phyloP scores from a whole-genome alignment of 768 basidiomycete genomes.

The Amanita rubescens region DNA sequence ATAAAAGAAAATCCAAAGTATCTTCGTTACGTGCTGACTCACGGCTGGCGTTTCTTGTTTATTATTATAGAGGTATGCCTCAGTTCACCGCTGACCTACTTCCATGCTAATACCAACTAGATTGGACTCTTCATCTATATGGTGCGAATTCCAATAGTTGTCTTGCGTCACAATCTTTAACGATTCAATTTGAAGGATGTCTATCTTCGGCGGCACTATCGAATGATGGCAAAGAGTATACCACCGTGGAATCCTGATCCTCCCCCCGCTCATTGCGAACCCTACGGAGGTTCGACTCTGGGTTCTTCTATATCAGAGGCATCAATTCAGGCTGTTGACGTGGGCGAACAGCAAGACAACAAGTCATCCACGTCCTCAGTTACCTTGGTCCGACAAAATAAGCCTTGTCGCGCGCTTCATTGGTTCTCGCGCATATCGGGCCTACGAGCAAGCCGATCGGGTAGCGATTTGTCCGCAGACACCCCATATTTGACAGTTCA shows the following conservation, averaged over 20 bases:
- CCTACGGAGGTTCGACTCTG: not conserved
- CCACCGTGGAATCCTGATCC: not conserved
- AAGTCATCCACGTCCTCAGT: too few species aligned
- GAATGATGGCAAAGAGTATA: not conserved
- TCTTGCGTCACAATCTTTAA: not conserved
- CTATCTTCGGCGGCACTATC: constrained; percentile 2
- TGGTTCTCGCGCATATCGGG: not conserved
- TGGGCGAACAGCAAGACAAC: not conserved
- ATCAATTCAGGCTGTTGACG: not conserved
- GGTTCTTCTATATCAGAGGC: not conserved
- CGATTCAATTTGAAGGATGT: not conserved
- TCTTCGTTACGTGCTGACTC: constrained; percentile 10
- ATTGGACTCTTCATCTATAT: not conserved
- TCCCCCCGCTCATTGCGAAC: not conserved
- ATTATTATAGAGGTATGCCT: constrained; percentile 17
- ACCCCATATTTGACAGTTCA: not conserved
- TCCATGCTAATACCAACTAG: not conserved
- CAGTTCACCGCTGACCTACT: not conserved
- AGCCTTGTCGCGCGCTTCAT: not conserved
- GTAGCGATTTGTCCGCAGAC: not conserved
- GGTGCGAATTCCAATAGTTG: not conserved
- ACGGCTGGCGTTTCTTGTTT: constrained; percentile 11
- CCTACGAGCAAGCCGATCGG: not conserved
- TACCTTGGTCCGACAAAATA: not conserved
- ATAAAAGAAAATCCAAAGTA: constrained; percentile 7